Percentiles rank a stretch among this genome's conserved stretches.
Conservation (phyloP, 495 filamentous ascomycete species). For the Aspergillus wentii region DNA sequence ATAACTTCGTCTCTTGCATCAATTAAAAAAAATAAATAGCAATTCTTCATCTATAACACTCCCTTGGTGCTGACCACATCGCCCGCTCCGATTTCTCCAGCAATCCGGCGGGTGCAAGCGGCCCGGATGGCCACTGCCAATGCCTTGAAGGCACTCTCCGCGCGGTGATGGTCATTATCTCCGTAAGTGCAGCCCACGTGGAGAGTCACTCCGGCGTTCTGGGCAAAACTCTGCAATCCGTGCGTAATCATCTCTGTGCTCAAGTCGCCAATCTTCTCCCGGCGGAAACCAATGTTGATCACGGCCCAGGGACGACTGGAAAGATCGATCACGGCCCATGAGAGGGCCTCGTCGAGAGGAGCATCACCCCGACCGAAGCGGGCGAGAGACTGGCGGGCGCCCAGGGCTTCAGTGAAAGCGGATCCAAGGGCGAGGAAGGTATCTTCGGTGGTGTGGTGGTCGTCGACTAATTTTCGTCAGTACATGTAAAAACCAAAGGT, state of each 20-base stretch:
- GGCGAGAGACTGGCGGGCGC: slow-evolving; percentile 69
- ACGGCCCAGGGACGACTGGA: slow-evolving; percentile 85
- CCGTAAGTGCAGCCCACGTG: slow-evolving; percentile 88
- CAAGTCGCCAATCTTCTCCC: slow-evolving; percentile 90
- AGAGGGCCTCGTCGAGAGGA: slow-evolving; percentile 92
- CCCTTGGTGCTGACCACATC: slow-evolving; percentile 96
- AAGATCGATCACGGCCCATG: slow-evolving; percentile 89
- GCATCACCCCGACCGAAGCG: slow-evolving; percentile 89
- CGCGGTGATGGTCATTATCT: slow-evolving; percentile 92
- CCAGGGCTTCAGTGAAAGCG: slow-evolving; percentile 76
- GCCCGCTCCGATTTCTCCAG: slow-evolving; percentile 71
- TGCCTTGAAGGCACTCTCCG: slow-evolving; percentile 97
- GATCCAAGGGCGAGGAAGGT: slow-evolving; percentile 83
- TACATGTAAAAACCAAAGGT: too few species aligned
- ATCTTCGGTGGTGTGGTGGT: slow-evolving; percentile 98
- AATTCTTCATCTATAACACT: slow-evolving; percentile 46
- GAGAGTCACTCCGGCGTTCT: slow-evolving; percentile 83
- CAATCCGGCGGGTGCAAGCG: slow-evolving; percentile 66
- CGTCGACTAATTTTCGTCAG: slow-evolving; percentile 81
- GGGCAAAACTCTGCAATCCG: slow-evolving; percentile 88
- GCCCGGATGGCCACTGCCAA: slow-evolving; percentile 75
- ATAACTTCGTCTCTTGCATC: slow-evolving; percentile 4
- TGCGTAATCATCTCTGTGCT: slow-evolving; percentile 97
- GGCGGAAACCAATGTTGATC: slow-evolving; percentile 70
- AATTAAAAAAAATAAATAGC: slow-evolving; percentile 1